Percentiles rank a stretch among this genome's conserved stretches.
Conservation (phyloP, 1,284 basidiomycete genomes). For the Ganoderma sinense region DNA sequence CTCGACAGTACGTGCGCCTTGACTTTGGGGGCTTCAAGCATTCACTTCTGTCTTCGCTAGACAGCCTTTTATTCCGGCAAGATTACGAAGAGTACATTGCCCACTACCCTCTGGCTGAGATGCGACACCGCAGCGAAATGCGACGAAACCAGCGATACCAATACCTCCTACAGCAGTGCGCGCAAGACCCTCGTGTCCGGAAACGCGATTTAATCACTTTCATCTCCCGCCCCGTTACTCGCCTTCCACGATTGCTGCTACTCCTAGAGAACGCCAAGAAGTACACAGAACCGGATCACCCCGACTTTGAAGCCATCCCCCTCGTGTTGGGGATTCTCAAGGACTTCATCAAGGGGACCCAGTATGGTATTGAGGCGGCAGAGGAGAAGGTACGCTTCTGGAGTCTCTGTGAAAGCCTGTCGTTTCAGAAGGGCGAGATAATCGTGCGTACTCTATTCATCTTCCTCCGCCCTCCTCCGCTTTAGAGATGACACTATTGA, state of each 20-base stretch:
- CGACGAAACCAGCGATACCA: conserved; percentile 71
- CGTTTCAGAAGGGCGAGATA: conserved; percentile 79
- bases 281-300: conserved; percentile 67
- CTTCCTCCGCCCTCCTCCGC: neutral
- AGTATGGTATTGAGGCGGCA: conserved; percentile 85
- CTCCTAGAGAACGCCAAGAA: conserved; percentile 76
- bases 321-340: conserved; percentile 68
- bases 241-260: conserved; percentile 78
- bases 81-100: conserved; percentile 84
- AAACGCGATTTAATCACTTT: conserved; percentile 85
- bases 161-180: conserved; percentile 67
- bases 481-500: neutral
- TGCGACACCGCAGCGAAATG: conserved; percentile 76
- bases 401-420: conserved; percentile 76
- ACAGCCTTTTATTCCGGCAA: conserved; percentile 56
- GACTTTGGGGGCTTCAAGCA: conserved; percentile 3
- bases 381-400: conserved; percentile 87
- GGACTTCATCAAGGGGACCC: conserved; percentile 77
- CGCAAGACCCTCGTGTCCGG: conserved; percentile 70
- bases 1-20: conserved; percentile 61
- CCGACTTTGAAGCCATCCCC: conserved; percentile 73
- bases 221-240: conserved; percentile 82
- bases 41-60: conserved; percentile 27
- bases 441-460: conserved; percentile 54
- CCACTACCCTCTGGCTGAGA: conserved; percentile 84